Percentiles rank a stretch among this genome's conserved stretches.
Conservation (phyloP, 805 yeast species). For the Barnettozyma salicaria region DNA sequence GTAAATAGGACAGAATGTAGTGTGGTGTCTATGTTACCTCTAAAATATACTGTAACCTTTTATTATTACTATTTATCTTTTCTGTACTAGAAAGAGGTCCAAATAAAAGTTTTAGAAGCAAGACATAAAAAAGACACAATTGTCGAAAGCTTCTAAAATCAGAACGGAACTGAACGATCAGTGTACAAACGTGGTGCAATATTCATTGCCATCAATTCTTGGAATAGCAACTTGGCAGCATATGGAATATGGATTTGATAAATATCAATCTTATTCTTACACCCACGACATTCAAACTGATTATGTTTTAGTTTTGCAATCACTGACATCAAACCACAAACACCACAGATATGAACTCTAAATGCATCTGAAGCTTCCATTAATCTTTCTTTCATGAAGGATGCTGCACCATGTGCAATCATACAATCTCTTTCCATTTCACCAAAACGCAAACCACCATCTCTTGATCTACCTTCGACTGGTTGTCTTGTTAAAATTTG, state of each 20-base stretch:
- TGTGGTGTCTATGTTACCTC: too few relatives aligned
- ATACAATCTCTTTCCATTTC: constrained; percentile 99
- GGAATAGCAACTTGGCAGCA: constrained; percentile 97
- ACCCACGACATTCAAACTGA: constrained; percentile 97
- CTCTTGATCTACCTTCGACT: constrained; percentile 98
- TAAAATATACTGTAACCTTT: constrained; percentile 3
- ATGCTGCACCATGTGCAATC: constrained; percentile 99
- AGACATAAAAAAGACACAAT: background rate
- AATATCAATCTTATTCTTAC: constrained; percentile 97
- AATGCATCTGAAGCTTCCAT: constrained; percentile 99
- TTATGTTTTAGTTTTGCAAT: constrained; percentile 96
- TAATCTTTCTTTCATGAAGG: constrained; percentile 92
- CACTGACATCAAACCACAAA: constrained; percentile 97
- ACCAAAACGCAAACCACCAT: constrained; percentile 98
- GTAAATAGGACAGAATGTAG: constrained; percentile 5
- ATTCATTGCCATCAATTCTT: constrained; percentile 99
- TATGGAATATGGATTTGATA: constrained; percentile 97
- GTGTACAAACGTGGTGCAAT: constrained; percentile 95
- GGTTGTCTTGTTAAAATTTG: constrained; percentile 98
- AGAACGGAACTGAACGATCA: constrained; percentile 65
- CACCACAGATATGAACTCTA: constrained; percentile 96
- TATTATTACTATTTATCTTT: background rate
- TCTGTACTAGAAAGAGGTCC: too few relatives aligned
- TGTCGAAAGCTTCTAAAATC: constrained; percentile 5
- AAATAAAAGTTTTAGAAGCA: background rate